These are phyloP conservation scores for Monascus purpureus DNA, from an alignment of 495 filamentous ascomycete species.

Conservation along the genomic window DNA sequence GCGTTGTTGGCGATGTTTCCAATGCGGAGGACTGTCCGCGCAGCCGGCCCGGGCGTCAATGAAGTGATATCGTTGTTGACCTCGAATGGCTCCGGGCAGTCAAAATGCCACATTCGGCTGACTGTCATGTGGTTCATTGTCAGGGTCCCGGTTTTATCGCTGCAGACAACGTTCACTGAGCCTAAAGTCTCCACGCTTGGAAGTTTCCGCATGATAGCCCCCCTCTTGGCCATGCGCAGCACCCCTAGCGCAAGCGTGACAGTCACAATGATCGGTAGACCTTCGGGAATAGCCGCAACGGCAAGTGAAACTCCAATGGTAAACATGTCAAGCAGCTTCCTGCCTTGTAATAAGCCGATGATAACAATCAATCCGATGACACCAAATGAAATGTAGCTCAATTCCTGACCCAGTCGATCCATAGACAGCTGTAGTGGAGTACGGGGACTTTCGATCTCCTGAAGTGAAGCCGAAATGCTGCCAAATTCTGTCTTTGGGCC, in stretches of 20 bases:
- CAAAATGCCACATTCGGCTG: constrained; percentile 91
- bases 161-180: constrained; percentile 95
- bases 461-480: constrained; percentile 82
- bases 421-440: constrained; percentile 93
- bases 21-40: constrained; percentile 66
- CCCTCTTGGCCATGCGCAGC: constrained; percentile 82
- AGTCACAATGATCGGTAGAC: constrained; percentile 93
- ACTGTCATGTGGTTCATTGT: constrained; percentile 98
- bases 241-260: constrained; percentile 92
- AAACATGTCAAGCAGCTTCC: constrained; percentile 86
- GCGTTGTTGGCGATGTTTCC: constrained; percentile 97
- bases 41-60: constrained; percentile 52
- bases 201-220: constrained; percentile 87
- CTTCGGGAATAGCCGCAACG: constrained; percentile 94
- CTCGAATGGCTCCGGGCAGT: constrained; percentile 53
- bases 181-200: constrained; percentile 97
- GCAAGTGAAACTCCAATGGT: constrained; percentile 94
- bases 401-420: constrained; percentile 84
- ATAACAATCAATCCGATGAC: constrained; percentile 89
- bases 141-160: constrained; percentile 93
- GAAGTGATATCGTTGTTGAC: constrained; percentile 56
- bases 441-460: constrained; percentile 85
- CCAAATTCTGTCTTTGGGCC: constrained; percentile 90
- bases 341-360: constrained; percentile 76
- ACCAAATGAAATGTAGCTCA: constrained; percentile 90